A percentile compares a stretch with the other conserved stretches of the same genome.
These are phyloP conservation scores for Carallia pectinifolia DNA, from an alignment of 345 rosid species.

Conservation along the genomic window DNA sequence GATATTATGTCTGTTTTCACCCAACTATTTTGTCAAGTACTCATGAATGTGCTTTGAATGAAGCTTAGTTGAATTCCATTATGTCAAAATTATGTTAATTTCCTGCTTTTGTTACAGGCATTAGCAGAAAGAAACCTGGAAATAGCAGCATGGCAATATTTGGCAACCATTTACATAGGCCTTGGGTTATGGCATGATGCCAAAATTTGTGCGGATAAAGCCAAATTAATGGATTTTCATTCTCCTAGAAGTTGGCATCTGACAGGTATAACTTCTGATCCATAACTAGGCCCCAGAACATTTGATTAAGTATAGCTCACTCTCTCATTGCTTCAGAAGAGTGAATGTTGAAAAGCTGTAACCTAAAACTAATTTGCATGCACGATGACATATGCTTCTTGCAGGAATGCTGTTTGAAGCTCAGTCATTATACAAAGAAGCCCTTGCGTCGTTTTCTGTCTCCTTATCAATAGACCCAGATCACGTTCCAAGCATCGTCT, in stretches of 20 bases:
- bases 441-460: slow-evolving; percentile 62
- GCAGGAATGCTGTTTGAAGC: slow-evolving; percentile 73
- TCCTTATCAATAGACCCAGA: slow-evolving; percentile 77
- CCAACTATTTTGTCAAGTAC: no score
- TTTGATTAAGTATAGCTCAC: neutral
- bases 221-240: slow-evolving; percentile 54
- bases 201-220: slow-evolving; percentile 66
- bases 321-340: no score
- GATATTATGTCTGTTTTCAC: no score
- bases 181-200: slow-evolving; percentile 70
- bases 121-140: slow-evolving; percentile 49
- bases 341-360: no score
- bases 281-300: neutral
- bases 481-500: slow-evolving; percentile 73
- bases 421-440: slow-evolving; percentile 65
- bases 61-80: neutral
- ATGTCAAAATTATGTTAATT: neutral
- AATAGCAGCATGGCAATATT: slow-evolving; percentile 78
- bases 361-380: neutral
- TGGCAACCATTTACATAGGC: slow-evolving; percentile 62
- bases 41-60: neutral
- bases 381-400: neutral
- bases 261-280: slow-evolving; percentile 45
- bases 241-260: slow-evolving; percentile 81
- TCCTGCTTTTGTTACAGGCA: slow-evolving; percentile 35